These are phyloP conservation scores for Clonostachys solani DNA, from an alignment of 2,329 filamentous ascomycete genomes.

Conservation along the genomic window DNA sequence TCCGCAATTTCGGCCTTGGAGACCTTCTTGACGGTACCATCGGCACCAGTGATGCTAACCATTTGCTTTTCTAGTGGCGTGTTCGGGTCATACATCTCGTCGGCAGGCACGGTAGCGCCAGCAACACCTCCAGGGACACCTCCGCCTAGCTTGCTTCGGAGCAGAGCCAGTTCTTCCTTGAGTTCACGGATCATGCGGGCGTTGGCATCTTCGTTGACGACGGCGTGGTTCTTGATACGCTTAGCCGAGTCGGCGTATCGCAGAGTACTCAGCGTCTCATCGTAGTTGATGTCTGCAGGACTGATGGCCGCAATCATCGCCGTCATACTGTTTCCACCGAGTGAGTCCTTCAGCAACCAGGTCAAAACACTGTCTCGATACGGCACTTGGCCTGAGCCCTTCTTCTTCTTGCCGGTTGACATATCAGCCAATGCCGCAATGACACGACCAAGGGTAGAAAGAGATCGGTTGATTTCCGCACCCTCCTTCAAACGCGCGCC, in stretches of 20 bases:
- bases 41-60: constrained; percentile 83
- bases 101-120: constrained; percentile 48
- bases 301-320: constrained; percentile 99
- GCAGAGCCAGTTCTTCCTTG: constrained; percentile 85
- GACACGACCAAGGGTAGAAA: constrained; percentile 94
- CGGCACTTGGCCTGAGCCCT: constrained; percentile 71
- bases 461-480: constrained; percentile 94
- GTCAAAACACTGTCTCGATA: constrained; percentile 97
- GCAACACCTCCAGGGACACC: constrained; percentile 40
- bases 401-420: constrained; percentile 80
- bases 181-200: constrained; percentile 97
- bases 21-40: constrained; percentile 88
- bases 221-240: constrained; percentile 99
- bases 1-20: constrained; percentile 98
- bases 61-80: constrained; percentile 95
- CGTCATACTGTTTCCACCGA: constrained; percentile 98
- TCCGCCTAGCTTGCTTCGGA: constrained; percentile 79
- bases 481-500: constrained; percentile 94
- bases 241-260: constrained; percentile 97
- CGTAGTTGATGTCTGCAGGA: constrained; percentile 97
- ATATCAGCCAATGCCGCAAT: constrained; percentile 93
- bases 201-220: constrained; percentile 98
- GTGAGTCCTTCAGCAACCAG: constrained; percentile 93
- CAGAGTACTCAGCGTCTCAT: constrained; percentile 92
- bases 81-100: constrained; percentile 86